Conservation (phyloP, 1,284 basidiomycete species). For the Ustilago cynodontis region DNA sequence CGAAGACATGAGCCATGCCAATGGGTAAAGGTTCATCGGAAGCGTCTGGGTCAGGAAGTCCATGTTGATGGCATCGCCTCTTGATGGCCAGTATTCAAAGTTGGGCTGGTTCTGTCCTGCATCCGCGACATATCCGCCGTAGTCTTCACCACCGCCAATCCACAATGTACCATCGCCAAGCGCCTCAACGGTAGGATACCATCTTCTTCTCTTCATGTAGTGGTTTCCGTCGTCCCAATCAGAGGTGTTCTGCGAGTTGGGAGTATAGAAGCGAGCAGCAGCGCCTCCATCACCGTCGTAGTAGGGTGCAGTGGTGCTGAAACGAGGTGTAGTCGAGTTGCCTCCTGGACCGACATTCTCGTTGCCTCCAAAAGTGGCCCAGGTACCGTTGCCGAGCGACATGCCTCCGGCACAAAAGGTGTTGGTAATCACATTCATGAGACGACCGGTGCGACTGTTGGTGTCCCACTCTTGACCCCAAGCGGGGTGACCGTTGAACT, state of each 20-base stretch:
- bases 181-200: slow-evolving; percentile 51
- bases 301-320: slow-evolving; percentile 34
- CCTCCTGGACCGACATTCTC: slow-evolving; percentile 65
- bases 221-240: slow-evolving; percentile 42
- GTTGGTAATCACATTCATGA: slow-evolving; percentile 68
- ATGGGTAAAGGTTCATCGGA: slow-evolving; percentile 61
- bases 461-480: slow-evolving; percentile 61
- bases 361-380: slow-evolving; percentile 67
- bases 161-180: slow-evolving; percentile 46
- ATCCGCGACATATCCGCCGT: slow-evolving; percentile 44
- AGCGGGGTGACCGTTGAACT: slow-evolving; percentile 51
- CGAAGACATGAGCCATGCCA: slow-evolving; percentile 59
- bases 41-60: slow-evolving; percentile 40
- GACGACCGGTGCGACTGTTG: slow-evolving; percentile 41
- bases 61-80: slow-evolving; percentile 42
- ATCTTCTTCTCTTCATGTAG: slow-evolving; percentile 39
- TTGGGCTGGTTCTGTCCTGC: slow-evolving; percentile 44
- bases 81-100: slow-evolving; percentile 48
- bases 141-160: slow-evolving; percentile 41
- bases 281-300: slow-evolving; percentile 47
- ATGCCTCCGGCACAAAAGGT: slow-evolving; percentile 70
- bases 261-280: slow-evolving; percentile 42
- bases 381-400: slow-evolving; percentile 67
- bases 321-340: slow-evolving; percentile 33
- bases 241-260: slow-evolving; percentile 21